Evolutionary conservation across 1,284 basidiomycete species (phyloP), one percentile per base, ranked within the genome.

Genomic region (Heterobasidion irregulare): DNA sequence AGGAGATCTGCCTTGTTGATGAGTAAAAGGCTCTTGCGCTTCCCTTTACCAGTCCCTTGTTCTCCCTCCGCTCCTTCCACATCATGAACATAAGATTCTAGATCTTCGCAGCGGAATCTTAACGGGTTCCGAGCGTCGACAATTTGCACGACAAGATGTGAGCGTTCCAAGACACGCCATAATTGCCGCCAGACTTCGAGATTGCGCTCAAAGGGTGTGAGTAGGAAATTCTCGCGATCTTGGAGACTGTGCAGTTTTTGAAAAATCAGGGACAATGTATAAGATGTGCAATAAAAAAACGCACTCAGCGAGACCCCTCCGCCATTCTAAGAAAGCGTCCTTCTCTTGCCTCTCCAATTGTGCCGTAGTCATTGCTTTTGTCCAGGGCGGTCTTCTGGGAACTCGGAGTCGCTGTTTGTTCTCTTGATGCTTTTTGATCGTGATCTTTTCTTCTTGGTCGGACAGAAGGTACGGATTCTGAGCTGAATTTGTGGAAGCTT

Each of bases 1-100:
- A 99, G 73, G 52, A 99, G 72, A 75, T 99, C 97, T 2, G 96
- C 84, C 72, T 99, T 99, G 72, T 99, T 99, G 70, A 99, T 92
- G 54, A 99, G 78, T 45, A 99, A 71, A 63, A 99, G 71, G 63
- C 80, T 91, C 66, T 77, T 82, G 64, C 95, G 77, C 66, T 78
- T 78, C 9, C 86, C 87, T 62, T 77, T 83, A 0, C 89, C 90
- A 0, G 86, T 88, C 6, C 86, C 89, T 6, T 79, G 75, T 66
- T 89, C 88, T 7, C 87, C 90, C 66, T 90, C 88, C 8, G 80
- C 69, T 12, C 84, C 85, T 65, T 90, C 91, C 0, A 88, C 83
- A 64, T 86, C 92, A 54, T 76, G 72, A 1, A 98, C 89, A 66
- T 98, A 98, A 2, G 77, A 75, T 63, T 97, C 94, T 48, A 98